Base-by-base conservation (phyloP, 257 asterid species). In the Avicennia marina region DNA sequence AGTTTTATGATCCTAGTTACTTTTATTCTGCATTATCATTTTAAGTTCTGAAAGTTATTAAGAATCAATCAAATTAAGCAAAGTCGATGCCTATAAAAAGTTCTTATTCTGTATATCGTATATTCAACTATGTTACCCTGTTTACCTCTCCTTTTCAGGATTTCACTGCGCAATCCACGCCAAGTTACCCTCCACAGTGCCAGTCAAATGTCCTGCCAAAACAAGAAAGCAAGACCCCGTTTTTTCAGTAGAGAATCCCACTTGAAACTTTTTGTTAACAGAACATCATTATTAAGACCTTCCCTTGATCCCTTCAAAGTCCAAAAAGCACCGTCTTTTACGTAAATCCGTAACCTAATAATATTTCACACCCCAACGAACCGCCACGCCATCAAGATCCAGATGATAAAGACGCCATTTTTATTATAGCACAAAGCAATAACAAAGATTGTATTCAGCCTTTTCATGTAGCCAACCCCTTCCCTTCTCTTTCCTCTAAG, bases 281-380 rank as follows among this genome's bases (percentile, higher is more conserved):
- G 58, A 65, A 54, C 76, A 74, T 65, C 67, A 72, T 79, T 70
- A 75, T 66, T 68, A 55, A 50, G 74, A 72, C 69, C 68, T 19
- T 39, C 51, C 69, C 70, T 68, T 77, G 71, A 72, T 65, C 56
- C 71, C 60, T 64, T 73, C 78, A 65, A 81, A 73, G 33, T 53
- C 68, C 69, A 62, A 55, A 80, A 70, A 48, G 42, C 57, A 19
- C 68, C 68, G 71, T 38, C 63, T 65, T 70, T 60, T 53, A 26
- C 76, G 78, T 67, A 67, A 60, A 71, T 71, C 78, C 68, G 62
- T 51, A 58, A 22, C 38, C 70, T 47, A 55, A 50, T 46, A 47
- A 31, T 3, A 32, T 53, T 56, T 56, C 65, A 33, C 40, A 45
- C 12, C 19, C 10, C 25, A 58, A 34, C 56, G 39, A n/a, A n/a